A percentile compares a stretch with the other conserved stretches of the same genome.
These are phyloP conservation scores for Scytalidium sp. DNA, from an alignment of 2,329 filamentous ascomycete species.

Conservation along the genomic window DNA sequence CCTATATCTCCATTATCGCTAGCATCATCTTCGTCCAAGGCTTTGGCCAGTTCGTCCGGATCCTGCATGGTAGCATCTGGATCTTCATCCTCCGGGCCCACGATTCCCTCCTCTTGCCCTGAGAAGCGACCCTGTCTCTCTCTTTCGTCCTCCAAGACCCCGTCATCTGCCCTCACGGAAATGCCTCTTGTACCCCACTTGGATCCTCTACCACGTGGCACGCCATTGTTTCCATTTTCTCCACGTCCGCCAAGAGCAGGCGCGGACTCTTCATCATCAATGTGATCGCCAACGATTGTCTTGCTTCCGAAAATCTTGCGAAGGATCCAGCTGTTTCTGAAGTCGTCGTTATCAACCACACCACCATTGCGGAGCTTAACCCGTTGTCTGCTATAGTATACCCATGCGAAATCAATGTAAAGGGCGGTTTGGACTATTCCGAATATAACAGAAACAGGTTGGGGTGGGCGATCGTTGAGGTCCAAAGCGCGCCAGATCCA, in stretches of 20 bases:
- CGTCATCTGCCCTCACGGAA: conserved; percentile 64
- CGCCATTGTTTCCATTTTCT: conserved; percentile 11
- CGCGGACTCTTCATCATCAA: conserved; percentile 16
- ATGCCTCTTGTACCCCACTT: conserved; percentile 63
- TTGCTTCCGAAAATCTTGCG: conserved; percentile 69
- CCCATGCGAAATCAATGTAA: conserved; percentile 94
- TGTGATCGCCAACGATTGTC: conserved; percentile 47
- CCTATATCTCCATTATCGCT: conserved; percentile 15
- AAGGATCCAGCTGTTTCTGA: conserved; percentile 81
- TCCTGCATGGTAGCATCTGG: conserved; percentile 65
- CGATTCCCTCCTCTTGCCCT: conserved; percentile 41
- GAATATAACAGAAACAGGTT: conserved; percentile 77
- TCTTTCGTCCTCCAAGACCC: conserved; percentile 48
- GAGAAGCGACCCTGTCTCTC: conserved; percentile 36
- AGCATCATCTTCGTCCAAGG: conserved; percentile 54
- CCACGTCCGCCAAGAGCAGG: conserved; percentile 21
- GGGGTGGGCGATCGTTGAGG: conserved; percentile 57
- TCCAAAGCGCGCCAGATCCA: conserved; percentile 75
- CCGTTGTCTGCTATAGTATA: conserved; percentile 89
- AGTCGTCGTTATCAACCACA: conserved; percentile 85
- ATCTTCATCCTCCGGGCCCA: conserved; percentile 42
- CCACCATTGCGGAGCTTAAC: conserved; percentile 90
- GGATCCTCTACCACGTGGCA: conserved; percentile 5
- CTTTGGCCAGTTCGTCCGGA: conserved; percentile 61
- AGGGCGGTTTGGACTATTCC: conserved; percentile 86